Conservation (phyloP, 2,329 filamentous ascomycete species). For the Cucurbitaria berberidis region DNA sequence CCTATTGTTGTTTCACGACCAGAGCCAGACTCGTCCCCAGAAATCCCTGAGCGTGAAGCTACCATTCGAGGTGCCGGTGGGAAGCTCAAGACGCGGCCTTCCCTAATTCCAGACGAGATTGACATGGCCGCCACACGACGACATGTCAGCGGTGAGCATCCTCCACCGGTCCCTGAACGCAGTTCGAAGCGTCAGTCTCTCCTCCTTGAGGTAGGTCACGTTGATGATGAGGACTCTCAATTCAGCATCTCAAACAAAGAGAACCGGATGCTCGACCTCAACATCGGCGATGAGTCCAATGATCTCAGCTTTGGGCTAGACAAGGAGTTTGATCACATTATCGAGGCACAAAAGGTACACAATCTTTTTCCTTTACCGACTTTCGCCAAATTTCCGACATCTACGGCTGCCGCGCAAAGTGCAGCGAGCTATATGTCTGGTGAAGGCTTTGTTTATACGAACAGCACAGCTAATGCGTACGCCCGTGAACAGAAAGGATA, state of each 20-base stretch:
- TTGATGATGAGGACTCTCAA: conserved; percentile 42
- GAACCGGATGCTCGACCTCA: conserved; percentile 72
- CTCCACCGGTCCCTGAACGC: conserved; percentile 49
- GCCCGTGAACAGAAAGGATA: conserved; percentile 86
- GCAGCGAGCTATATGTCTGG: conserved; percentile 34
- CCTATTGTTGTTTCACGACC: conserved; percentile 56
- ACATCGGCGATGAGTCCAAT: conserved; percentile 70
- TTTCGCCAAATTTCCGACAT: conserved; percentile 40
- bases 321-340: conserved; percentile 91
- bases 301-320: conserved; percentile 87
- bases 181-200: conserved; percentile 49
- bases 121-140: conserved; percentile 87
- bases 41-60: conserved; percentile 79
- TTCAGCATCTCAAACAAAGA: conserved; percentile 39
- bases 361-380: conserved; percentile 49
- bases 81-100: conserved; percentile 86
- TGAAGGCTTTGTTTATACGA: conserved; percentile 37
- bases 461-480: conserved; percentile 53
- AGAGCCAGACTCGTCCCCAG: conserved; percentile 60
- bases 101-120: conserved; percentile 82
- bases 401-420: conserved; percentile 23
- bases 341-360: conserved; percentile 95
- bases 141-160: conserved; percentile 77
- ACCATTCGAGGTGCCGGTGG: conserved; percentile 89
- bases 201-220: conserved; percentile 39